These are phyloP conservation scores for Cystobasidiaceae sp. DNA, from an alignment of 1,284 basidiomycete species.

Conservation along the genomic window DNA sequence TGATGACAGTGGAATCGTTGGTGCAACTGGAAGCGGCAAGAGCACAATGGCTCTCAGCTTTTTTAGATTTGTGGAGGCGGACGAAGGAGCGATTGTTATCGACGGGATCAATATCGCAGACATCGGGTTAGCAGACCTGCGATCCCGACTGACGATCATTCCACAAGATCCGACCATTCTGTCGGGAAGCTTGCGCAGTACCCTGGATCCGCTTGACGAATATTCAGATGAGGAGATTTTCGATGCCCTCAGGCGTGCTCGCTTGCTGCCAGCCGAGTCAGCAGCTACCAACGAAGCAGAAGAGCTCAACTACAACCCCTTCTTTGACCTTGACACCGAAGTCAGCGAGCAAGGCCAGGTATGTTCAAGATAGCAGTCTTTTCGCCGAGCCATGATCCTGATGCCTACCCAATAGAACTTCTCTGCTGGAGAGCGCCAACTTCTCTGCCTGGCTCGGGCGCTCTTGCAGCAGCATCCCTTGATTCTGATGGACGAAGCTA, in stretches of 20 bases:
- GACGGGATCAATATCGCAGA: slow-evolving; percentile 81
- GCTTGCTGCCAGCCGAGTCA: slow-evolving; percentile 56
- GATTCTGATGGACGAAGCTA: slow-evolving; percentile 62
- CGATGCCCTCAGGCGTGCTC: slow-evolving; percentile 79
- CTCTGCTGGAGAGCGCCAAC: slow-evolving; percentile 78
- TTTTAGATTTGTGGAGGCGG: slow-evolving; percentile 91
- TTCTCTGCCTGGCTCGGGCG: slow-evolving; percentile 76
- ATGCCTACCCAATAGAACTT: slow-evolving; percentile 61
- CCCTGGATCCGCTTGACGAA: slow-evolving; percentile 84
- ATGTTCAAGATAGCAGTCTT: slow-evolving; percentile 39
- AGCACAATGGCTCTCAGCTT: slow-evolving; percentile 85
- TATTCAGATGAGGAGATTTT: slow-evolving; percentile 79
- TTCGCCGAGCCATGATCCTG: slow-evolving; percentile 42
- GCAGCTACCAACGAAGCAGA: slow-evolving; percentile 53
- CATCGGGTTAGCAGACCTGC: slow-evolving; percentile 81
- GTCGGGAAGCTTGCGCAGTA: slow-evolving; percentile 76
- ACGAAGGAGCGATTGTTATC: slow-evolving; percentile 71
- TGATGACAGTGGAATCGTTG: slow-evolving; percentile 37
- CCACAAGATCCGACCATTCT: slow-evolving; percentile 71
- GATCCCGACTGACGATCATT: slow-evolving; percentile 61
- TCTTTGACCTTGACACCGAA: slow-evolving; percentile 73
- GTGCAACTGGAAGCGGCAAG: slow-evolving; percentile 64
- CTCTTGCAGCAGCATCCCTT: slow-evolving; percentile 69
- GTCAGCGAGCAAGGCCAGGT: slow-evolving; percentile 65
- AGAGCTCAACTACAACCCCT: slow-evolving; percentile 61